phyloP scores from a whole-genome alignment of 2,329 filamentous ascomycete genomes.

The Colletotrichum siamense region DNA sequence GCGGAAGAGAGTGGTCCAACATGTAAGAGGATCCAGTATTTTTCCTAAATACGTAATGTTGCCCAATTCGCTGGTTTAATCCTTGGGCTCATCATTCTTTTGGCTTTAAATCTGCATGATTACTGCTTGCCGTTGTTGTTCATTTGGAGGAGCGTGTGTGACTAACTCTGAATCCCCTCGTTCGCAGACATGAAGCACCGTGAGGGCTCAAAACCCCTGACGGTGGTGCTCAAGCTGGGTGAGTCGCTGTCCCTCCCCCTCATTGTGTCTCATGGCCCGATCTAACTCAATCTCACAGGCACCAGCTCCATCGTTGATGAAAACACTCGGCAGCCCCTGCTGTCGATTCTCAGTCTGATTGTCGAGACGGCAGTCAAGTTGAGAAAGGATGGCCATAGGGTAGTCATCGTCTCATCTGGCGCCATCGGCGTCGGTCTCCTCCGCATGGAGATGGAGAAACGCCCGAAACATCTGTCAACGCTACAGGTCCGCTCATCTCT shows the following conservation, averaged over 20 bases:
- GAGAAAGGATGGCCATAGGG: conserved; percentile 88
- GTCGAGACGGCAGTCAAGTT: conserved; percentile 92
- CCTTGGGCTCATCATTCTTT: not conserved
- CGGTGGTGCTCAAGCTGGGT: conserved; percentile 90
- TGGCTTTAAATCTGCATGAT: not conserved
- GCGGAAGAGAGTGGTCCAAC: conserved; percentile 20
- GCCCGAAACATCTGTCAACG: conserved; percentile 89
- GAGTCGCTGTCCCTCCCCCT: conserved; percentile 35
- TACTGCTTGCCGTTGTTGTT: not conserved
- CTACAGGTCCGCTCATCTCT: conserved; percentile 65
- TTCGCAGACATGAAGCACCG: conserved; percentile 62
- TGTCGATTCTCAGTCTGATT: conserved; percentile 89
- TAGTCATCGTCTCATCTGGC: conserved; percentile 95
- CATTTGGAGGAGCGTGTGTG: not conserved
- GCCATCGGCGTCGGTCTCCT: conserved; percentile 93
- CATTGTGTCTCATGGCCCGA: not conserved
- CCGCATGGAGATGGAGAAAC: conserved; percentile 85
- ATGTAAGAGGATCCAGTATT: conserved; percentile 23
- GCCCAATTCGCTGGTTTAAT: not conserved
- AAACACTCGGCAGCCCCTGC: conserved; percentile 88
- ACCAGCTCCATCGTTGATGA: conserved; percentile 99
- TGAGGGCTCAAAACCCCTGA: conserved; percentile 64
- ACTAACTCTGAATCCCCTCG: conserved; percentile 11
- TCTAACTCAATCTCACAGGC: conserved; percentile 57
- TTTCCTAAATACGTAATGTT: conserved; percentile 10